Evolutionary conservation across 768 basidiomycete genomes (phyloP), one percentile per base, ranked within the genome.

Genomic region (Leccinellum luteum): DNA sequence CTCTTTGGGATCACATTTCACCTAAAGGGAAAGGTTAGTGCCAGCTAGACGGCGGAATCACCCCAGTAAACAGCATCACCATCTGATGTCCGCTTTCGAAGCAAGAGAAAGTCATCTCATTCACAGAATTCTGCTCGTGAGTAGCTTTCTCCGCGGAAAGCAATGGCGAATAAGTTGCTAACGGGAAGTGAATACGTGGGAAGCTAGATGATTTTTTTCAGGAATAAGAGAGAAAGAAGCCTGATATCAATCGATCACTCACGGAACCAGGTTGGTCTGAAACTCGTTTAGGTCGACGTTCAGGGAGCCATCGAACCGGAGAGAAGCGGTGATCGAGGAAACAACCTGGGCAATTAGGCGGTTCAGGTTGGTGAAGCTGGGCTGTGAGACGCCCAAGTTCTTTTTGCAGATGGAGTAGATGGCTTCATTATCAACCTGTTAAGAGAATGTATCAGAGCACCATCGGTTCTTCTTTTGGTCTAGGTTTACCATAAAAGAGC

Each of bases 381-480:
- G 97, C 32, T 83, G 89, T 27, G 80, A 69, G 64, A 98, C 90
- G 64, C 84, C 85, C 57, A 98, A 81, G 73, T 90, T 94, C 76
- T 90, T 87, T 82, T 97, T 95, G 91, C 96, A 98, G 72, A 98
- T 98, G 72, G 98, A 95, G 76, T 96, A 98, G 72, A 98, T 98
- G 53, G 95, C 97, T 75, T 99, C 95, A 72, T 99, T 99, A 73
- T 99, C 97, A 60, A 99, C 91, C 90, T 92, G 60, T 34, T 61
- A 44, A 19, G 35, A 45, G 34, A 54, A 28, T 62, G 50, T 14
- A 59, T 60, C 52, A 58, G 52, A 55, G 56, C 48, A 43, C 27
- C 34, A 45, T 43, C 28, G 6, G 51, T n/a, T 23, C 10, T 48
- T 21, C 31, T 25, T 32, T 50, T 31, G 12, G 15, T 32, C 54